phyloP scores from a whole-genome alignment of 2,329 filamentous ascomycete genomes.

The Erysiphe neolycopersici region DNA sequence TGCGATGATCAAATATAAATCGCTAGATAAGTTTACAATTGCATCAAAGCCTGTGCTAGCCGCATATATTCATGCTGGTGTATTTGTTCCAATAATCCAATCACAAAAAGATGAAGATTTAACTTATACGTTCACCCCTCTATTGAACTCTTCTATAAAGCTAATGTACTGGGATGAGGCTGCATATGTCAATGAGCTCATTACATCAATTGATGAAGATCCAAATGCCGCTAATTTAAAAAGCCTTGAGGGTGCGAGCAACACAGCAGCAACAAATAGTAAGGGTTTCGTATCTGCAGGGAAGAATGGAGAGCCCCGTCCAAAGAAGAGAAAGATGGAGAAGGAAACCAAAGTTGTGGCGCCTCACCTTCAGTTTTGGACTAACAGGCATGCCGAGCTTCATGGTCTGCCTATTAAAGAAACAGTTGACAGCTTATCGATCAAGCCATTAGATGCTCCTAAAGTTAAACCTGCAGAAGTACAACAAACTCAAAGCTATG shows the following conservation, averaged over 20 bases:
- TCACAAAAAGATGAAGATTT: slow-evolving; percentile 26
- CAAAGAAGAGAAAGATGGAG: slow-evolving; percentile 30
- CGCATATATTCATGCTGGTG: slow-evolving; percentile 58
- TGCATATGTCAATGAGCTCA: slow-evolving; percentile 39
- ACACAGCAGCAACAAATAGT: slow-evolving; percentile 15
- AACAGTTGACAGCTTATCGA: slow-evolving; percentile 7
- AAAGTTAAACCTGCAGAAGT: slow-evolving; percentile 6
- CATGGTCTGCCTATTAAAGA: slow-evolving; percentile 22
- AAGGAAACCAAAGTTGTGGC: slow-evolving; percentile 24
- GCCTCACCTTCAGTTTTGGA: slow-evolving; percentile 45
- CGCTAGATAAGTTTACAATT: slow-evolving; percentile 51
- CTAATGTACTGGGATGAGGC: slow-evolving; percentile 55
- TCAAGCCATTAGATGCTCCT: slow-evolving; percentile 3
- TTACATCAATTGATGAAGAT: slow-evolving; percentile 26
- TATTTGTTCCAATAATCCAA: slow-evolving; percentile 50
- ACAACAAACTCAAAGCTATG: slow-evolving; percentile 27
- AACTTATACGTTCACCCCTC: slow-evolving; percentile 39
- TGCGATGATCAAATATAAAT: slow-evolving; percentile 44
- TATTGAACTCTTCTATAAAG: slow-evolving; percentile 38
- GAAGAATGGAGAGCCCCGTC: slow-evolving; percentile 15
- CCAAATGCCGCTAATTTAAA: slow-evolving; percentile 11
- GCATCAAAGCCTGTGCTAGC: slow-evolving; percentile 44
- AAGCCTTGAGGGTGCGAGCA: slow-evolving; percentile 13
- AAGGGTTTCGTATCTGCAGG: slow-evolving; percentile 13
- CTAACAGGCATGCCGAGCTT: slow-evolving; percentile 40